Evolutionary conservation across 139 green algal species (phyloP), one percentile per base, ranked within the genome.

Genomic region (Trebouxia sp.): DNA sequence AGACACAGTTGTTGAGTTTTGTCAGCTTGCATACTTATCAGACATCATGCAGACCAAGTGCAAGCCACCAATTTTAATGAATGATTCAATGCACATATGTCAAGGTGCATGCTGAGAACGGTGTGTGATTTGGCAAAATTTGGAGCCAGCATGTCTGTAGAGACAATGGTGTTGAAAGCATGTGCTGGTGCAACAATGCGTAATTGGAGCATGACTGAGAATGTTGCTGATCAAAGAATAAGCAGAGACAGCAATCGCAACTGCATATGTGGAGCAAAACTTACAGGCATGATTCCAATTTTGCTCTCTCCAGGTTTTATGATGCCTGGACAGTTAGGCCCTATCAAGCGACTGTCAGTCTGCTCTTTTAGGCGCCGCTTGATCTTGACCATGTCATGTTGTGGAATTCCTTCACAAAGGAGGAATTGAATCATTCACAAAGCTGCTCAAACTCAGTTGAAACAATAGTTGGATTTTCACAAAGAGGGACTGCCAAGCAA

Each of bases 231-330:
- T 53, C 47, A 14, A 53, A 53, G 14, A 53, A 53, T 6, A 53
- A 14, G 15, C 47, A 53, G 14, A 53, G 47, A 26, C 14, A 53
- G 2, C 47, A 53, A n/a, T n/a, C n/a, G n/a, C n/a, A n/a, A n/a
- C n/a, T n/a, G n/a, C n/a, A n/a, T n/a, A n/a, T n/a, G n/a, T n/a
- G n/a, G n/a, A n/a, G n/a, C n/a, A 8, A 20, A 6, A 22, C 87
- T 83, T 51, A 94, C 91, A 53, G 95, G 95, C 95, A 98, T 98
- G 91, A 99, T 99, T 42, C 97, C 96, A 50, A 99, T 99, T 88
- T 99, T 99, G 90, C 96, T 99, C 83, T 98, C 97, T 5, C 94
- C 97, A 30, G 97, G 97, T 89, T 98, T 98, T 90, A 98, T 97
- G 87, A 97, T 97, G 70, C 96, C 97, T 0, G 97, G 97, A 88